Evolutionary conservation across 148 eudicot genomes (phyloP).

Genomic region (Cornus kousa): DNA sequence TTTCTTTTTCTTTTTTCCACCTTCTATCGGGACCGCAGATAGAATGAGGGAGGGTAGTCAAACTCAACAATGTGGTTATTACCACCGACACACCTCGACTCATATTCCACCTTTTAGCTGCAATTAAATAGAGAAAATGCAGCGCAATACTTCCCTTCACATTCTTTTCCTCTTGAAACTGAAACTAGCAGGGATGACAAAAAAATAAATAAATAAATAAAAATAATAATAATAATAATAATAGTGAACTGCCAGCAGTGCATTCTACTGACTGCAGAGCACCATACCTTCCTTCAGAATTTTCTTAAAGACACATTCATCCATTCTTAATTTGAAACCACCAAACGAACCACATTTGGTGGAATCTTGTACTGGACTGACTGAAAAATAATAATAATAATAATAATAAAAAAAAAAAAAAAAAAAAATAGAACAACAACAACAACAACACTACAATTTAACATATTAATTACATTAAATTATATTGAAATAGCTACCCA

Average conservation of each 20-base stretch:
- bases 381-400: too few relatives aligned
- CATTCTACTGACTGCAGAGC: not conserved
- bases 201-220: too few relatives aligned
- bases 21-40: too few relatives aligned
- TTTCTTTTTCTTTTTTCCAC: too few relatives aligned
- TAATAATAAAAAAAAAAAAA: not conserved
- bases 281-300: not conserved
- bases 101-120: too few relatives aligned
- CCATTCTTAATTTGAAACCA: not conserved
- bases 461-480: not conserved
- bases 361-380: not conserved
- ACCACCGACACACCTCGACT: too few relatives aligned
- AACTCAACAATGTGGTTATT: too few relatives aligned
- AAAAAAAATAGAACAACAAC: too few relatives aligned
- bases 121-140: too few relatives aligned
- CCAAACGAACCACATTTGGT: not conserved
- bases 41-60: too few relatives aligned
- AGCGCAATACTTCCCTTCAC: not conserved
- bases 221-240: too few relatives aligned
- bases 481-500: not conserved
- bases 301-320: not conserved
- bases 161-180: not conserved
- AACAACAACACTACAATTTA: not conserved
- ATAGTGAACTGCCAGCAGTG: not conserved
- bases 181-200: too few relatives aligned